Evolutionary conservation across 768 basidiomycete genomes (phyloP), one percentile per base, ranked within the genome.

Genomic region (Amanita polypyramis): DNA sequence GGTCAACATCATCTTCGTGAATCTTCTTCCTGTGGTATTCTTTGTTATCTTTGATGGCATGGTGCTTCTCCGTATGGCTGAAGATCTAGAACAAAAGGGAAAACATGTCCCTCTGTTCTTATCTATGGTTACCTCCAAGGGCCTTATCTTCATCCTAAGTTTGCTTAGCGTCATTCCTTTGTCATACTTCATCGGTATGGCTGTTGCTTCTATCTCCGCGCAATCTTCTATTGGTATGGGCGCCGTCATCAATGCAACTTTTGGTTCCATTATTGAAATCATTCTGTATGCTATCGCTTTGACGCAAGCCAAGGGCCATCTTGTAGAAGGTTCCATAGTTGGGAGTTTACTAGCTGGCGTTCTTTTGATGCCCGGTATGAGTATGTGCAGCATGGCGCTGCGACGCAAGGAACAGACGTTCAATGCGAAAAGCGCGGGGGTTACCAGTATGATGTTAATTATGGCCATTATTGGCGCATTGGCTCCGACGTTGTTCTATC

Each of bases 141-240:
- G 75, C 2, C 66, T 89, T 56, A 84, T 98, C 57, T 98, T 99
- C 63, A 54, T 90, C 37, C 65, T 94, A 56, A 77, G 85, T 54
- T 71, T 99, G 38, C 77, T 86, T 21, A 90, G 88, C 55, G 91
- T 99, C 58, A 98, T 99, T 54, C 96, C 96, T 0, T 74, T 99
- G 15, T 93, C 89, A 6, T 99, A 99, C 71, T 99, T 99, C 69
- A 98, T 99, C 59, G 96, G 96, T 14, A 97, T 97, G 96, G 96
- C 96, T 6, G 96, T 99, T 51, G 96, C 96, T 2, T 93, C 89
- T 37, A 98, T 99, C 58, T 91, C 87, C n/a, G 96, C 96, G 0
- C 96, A 98, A 60, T 94, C 91, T 0, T 92, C 88, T 1, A 99
- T 99, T 52, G 96, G 96, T 5, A 96, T 98, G 92, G 96, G 96